Percentiles rank a stretch among this genome's conserved stretches.
phyloP scores from a whole-genome alignment of 2,329 filamentous ascomycete genomes.

The Trichoderma atroviride region DNA sequence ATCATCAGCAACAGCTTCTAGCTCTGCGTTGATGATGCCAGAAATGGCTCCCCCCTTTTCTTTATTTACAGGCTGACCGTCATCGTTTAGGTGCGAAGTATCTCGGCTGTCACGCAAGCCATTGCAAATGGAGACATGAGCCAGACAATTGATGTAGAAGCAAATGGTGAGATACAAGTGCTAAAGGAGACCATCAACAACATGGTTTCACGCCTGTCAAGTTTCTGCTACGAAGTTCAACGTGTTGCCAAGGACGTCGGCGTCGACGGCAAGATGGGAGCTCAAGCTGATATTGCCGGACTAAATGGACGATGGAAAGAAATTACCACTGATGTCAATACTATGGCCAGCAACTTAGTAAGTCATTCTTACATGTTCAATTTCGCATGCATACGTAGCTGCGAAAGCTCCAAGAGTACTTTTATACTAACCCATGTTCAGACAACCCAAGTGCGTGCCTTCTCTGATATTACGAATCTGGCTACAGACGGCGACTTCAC shows the following conservation, averaged over 20 bases:
- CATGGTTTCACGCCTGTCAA: conserved; percentile 94
- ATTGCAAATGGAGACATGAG: conserved; percentile 96
- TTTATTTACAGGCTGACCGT: not conserved
- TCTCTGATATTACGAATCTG: conserved; percentile 97
- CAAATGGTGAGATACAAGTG: conserved; percentile 90
- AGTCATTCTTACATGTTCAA: conserved; percentile 31
- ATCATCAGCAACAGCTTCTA: not conserved
- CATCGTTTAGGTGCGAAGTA: conserved; percentile 72
- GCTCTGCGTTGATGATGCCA: not conserved
- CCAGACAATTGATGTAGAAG: conserved; percentile 92
- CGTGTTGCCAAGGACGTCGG: conserved; percentile 95
- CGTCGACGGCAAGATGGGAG: conserved; percentile 97
- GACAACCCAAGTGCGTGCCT: conserved; percentile 95
- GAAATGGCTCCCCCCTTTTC: not conserved
- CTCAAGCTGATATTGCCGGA: conserved; percentile 90
- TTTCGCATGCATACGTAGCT: not conserved
- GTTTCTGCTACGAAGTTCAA: conserved; percentile 95
- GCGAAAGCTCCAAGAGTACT: not conserved
- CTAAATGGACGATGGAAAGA: conserved; percentile 97
- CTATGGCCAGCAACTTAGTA: conserved; percentile 73
- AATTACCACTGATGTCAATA: conserved; percentile 95
- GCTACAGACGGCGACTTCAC: conserved; percentile 97
- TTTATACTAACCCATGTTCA: conserved; percentile 48
- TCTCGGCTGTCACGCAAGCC: conserved; percentile 90
- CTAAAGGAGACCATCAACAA: conserved; percentile 97